Conservation (phyloP, 345 rosid species). For the Cochlearia excelsa region DNA sequence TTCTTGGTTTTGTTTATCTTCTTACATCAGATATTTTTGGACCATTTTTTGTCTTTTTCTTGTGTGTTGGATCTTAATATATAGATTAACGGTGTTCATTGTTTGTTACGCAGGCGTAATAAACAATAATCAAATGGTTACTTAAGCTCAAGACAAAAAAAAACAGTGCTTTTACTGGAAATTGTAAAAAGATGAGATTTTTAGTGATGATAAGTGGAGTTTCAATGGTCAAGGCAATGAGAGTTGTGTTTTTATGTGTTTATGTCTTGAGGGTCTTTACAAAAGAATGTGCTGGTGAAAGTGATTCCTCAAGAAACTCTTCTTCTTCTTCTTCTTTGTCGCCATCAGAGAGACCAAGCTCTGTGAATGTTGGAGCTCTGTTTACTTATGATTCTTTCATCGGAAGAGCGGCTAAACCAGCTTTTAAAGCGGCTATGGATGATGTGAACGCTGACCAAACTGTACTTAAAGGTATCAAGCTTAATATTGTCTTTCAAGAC, state of each 20-base stretch:
- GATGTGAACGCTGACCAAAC: conserved; percentile 69
- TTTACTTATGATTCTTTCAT: conserved; percentile 70
- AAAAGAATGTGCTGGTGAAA: conserved; percentile 37
- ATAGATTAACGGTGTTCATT: conserved; percentile 6
- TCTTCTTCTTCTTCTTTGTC: conserved; percentile 29
- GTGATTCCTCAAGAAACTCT: conserved; percentile 36
- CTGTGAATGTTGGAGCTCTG: conserved; percentile 66
- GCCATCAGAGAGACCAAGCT: conserved; percentile 46
- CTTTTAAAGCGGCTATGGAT: conserved; percentile 62
- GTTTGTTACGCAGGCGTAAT: conserved; percentile 23
- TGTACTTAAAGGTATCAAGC: conserved; percentile 50
- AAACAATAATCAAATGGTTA: conserved; percentile 17
- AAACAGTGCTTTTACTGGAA: conserved; percentile 16
- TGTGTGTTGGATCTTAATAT: conserved; percentile 1
- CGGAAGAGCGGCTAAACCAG: conserved; percentile 74
- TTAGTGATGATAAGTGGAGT: conserved; percentile 30
- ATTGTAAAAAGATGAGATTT: conserved; percentile 34
- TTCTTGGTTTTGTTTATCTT: conserved; percentile 26
- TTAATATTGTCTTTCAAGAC: conserved; percentile 51
- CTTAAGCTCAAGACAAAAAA: conserved; percentile 6
- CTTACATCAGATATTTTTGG: background rate
- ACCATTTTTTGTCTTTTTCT: background rate
- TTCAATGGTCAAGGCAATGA: conserved; percentile 26
- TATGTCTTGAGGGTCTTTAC: conserved; percentile 38
- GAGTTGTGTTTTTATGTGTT: conserved; percentile 40